Conservation (phyloP, 495 filamentous ascomycete species). For the Aspergillus heteromorphus region DNA sequence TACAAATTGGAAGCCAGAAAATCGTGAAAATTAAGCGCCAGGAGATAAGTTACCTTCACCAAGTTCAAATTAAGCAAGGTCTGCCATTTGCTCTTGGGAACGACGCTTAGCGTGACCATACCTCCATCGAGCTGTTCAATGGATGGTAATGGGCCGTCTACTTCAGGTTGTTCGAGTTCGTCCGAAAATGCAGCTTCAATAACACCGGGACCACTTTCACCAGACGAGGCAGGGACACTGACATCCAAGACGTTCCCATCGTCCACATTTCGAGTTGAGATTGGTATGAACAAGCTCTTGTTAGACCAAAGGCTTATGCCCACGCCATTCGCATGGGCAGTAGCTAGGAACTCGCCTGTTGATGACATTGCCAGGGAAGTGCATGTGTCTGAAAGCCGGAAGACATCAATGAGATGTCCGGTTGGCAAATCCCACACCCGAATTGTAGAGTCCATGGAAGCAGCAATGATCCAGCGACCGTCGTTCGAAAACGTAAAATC, state of each 20-base stretch:
- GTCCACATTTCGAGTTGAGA: constrained; percentile 74
- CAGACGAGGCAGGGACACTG: constrained; percentile 66
- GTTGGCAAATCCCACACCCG: constrained; percentile 95
- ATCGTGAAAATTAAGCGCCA: no score
- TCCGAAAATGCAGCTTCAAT: constrained; percentile 67
- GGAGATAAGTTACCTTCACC: constrained; percentile 53
- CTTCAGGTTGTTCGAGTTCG: constrained; percentile 39
- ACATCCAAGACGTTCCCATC: constrained; percentile 64
- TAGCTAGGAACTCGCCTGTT: constrained; percentile 89
- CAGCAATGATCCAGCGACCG: constrained; percentile 88
- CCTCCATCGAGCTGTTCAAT: constrained; percentile 72
- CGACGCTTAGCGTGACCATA: constrained; percentile 80
- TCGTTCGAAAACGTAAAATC: constrained; percentile 91
- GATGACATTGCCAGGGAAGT: constrained; percentile 80
- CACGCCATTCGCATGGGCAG: constrained; percentile 74
- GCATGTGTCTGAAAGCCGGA: constrained; percentile 68
- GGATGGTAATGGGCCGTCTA: constrained; percentile 44
- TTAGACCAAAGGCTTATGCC: constrained; percentile 95
- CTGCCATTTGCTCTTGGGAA: constrained; percentile 90
- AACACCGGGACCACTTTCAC: constrained; percentile 67
- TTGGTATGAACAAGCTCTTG: constrained; percentile 77
- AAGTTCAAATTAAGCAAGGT: constrained; percentile 83
- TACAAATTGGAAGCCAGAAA: not conserved
- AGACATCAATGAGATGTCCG: constrained; percentile 86
- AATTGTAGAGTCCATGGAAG: constrained; percentile 74